Evolutionary conservation across 73 alveolate species (phyloP).

Genomic region (Paramecium pentaurelia): DNA sequence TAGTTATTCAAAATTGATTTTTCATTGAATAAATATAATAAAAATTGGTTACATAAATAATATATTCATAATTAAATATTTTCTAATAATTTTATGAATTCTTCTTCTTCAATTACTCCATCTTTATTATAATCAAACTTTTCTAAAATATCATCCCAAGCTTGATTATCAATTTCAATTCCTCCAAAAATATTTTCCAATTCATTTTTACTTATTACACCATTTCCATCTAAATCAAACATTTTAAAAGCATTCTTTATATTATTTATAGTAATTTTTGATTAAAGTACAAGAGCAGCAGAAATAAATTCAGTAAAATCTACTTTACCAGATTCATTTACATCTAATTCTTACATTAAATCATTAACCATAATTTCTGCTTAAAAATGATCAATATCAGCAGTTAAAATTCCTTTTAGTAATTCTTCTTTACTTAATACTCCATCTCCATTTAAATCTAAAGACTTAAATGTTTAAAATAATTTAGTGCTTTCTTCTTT

Average conservation of each 20-base stretch:
- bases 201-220: conserved; percentile 18
- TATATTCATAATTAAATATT: conserved; percentile 11
- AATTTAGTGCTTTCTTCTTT: neutral
- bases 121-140: conserved; percentile 14
- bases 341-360: conserved; percentile 12
- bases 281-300: neutral
- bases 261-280: neutral
- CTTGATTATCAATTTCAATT: conserved; percentile 15
- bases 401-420: neutral
- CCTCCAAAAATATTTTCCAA: conserved; percentile 32
- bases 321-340: conserved; percentile 44
- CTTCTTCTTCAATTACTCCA: neutral
- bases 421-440: neutral
- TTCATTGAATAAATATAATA: too few relatives aligned
- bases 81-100: neutral
- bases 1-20: too few relatives aligned
- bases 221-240: conserved; percentile 46
- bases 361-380: neutral
- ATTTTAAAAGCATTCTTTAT: neutral
- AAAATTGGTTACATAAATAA: neutral
- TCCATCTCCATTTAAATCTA: conserved; percentile 30
- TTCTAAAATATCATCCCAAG: conserved; percentile 5
- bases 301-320: conserved; percentile 29
- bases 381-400: neutral
- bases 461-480: neutral